Percentiles rank a stretch among this genome's conserved stretches.
These are phyloP conservation scores for Plantago rigida DNA, from an alignment of 305 asterid genomes.

Conservation along the genomic window DNA sequence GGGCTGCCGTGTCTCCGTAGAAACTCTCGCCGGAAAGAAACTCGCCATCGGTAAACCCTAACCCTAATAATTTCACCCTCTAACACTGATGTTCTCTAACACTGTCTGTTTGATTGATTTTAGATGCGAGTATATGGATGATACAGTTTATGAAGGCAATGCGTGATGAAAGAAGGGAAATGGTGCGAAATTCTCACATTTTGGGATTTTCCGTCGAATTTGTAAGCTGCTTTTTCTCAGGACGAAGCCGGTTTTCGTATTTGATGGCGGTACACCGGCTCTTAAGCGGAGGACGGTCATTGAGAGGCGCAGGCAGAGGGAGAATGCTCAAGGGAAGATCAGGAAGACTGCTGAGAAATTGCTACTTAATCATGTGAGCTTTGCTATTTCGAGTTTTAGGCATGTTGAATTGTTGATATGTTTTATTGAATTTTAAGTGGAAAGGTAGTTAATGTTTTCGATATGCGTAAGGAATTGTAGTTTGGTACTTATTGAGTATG, in stretches of 20 bases:
- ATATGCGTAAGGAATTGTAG: neutral
- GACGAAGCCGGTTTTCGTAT: constrained; percentile 85
- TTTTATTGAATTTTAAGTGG: too few species aligned
- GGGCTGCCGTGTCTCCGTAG: constrained; percentile 97
- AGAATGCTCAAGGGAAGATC: constrained; percentile 92
- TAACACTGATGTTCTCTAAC: too few species aligned
- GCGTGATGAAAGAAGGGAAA: constrained; percentile 94
- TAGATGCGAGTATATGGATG: constrained; percentile 99
- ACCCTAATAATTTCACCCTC: constrained; percentile 27
- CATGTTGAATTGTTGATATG: too few species aligned
- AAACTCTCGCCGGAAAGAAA: constrained; percentile 80
- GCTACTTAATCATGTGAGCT: constrained; percentile 80
- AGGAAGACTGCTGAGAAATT: constrained; percentile 94
- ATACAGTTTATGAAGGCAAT: constrained; percentile 96
- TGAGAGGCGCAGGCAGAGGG: constrained; percentile 94
- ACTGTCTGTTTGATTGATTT: neutral
- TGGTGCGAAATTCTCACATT: constrained; percentile 84
- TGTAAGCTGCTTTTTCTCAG: constrained; percentile 85
- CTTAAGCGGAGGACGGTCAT: constrained; percentile 90
- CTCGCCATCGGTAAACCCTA: constrained; percentile 69
- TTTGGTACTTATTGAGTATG: neutral
- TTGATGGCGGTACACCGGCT: constrained; percentile 91
- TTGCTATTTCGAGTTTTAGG: neutral
- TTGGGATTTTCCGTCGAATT: constrained; percentile 90
- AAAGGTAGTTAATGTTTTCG: too few species aligned